Evolutionary conservation across 2,329 filamentous ascomycete species (phyloP).

Genomic region (Aplosporella prunicola): DNA sequence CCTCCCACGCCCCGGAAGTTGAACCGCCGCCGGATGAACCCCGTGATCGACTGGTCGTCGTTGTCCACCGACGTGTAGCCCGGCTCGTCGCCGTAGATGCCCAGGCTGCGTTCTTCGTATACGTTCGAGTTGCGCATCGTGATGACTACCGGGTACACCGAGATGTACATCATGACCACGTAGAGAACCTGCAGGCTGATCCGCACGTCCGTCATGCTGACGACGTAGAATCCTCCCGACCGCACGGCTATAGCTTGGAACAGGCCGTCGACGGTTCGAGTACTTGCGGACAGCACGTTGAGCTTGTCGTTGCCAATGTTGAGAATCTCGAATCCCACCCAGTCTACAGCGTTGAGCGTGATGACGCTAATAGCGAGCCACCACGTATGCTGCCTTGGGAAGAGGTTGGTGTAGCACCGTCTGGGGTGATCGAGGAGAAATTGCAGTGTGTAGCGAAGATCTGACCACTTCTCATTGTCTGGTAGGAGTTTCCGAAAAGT

Average conservation of each 20-base stretch:
- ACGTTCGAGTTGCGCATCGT: conserved; percentile 50
- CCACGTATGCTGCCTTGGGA: conserved; percentile 52
- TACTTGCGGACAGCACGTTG: conserved; percentile 34
- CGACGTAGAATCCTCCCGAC: conserved; percentile 41
- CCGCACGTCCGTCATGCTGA: conserved; percentile 41
- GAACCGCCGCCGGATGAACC: conserved; percentile 12
- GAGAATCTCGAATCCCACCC: conserved; percentile 42
- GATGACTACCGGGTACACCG: conserved; percentile 52
- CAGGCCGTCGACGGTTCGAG: conserved; percentile 46
- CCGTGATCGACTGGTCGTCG: conserved; percentile 9
- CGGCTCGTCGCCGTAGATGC: conserved; percentile 43
- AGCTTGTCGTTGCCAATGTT: conserved; percentile 48
- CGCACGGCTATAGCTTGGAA: conserved; percentile 49
- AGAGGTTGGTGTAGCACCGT: conserved; percentile 53
- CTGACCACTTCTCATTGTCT: conserved; percentile 27
- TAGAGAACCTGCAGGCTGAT: conserved; percentile 50
- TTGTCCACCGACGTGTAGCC: conserved; percentile 11
- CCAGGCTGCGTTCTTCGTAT: conserved; percentile 53
- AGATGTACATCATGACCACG: conserved; percentile 58
- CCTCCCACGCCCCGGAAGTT: neutral
- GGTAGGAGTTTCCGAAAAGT: conserved; percentile 39
- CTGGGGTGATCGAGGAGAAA: conserved; percentile 55
- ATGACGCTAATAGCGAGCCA: conserved; percentile 44
- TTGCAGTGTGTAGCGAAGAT: conserved; percentile 34
- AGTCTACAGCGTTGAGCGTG: conserved; percentile 46